Base-by-base conservation (phyloP, 2,329 filamentous ascomycete genomes). In the Alternaria arborescens region DNA sequence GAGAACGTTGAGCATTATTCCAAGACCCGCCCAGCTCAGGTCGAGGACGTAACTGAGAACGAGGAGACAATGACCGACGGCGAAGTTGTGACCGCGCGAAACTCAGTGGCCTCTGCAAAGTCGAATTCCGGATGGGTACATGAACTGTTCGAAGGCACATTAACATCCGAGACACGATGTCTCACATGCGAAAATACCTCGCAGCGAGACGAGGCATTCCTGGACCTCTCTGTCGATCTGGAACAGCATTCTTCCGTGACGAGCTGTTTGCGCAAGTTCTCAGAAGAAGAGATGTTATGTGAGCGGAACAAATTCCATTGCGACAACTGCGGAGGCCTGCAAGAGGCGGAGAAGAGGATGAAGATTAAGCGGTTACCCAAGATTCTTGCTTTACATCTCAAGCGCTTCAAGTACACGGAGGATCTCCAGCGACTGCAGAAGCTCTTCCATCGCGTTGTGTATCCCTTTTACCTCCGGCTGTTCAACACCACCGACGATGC, bases 251-350 rank as follows among this genome's bases (percentile, higher is more conserved):
- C 94, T 0, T 99, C 95, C 0, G 95, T 99, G 4, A 98, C 95
- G 3, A 94, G 95, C 26, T 99, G 95, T 77, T 81, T 99, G 66
- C 88, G 92, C 60, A 97, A 97, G 72, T 99, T 99, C 73, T 99
- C 95, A 0, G 93, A 95, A 46, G 95, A 98, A 73, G 95, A 99
- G 79, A 97, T 98, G 77, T 86, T 99, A 59, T 98, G 95, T 75
- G 95, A 99, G 81, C 87, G 94, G 62, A 98, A 99, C 83, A 99
- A 99, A 77, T 99, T 99, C 69, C 94, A 99, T 76, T 99, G 95
- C 80, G 95, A 99, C 77, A 94, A 94, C 71, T 99, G 95, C 70
- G 95, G 95, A 54, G 95, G 95, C 3, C 82, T 99, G 56, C 95
- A 99, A 79, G 95, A 99, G 80, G 95, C 95, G 0, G 95, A 99